These are phyloP conservation scores for Kockovaella imperatae DNA, from an alignment of 768 basidiomycete species.

Conservation along the genomic window DNA sequence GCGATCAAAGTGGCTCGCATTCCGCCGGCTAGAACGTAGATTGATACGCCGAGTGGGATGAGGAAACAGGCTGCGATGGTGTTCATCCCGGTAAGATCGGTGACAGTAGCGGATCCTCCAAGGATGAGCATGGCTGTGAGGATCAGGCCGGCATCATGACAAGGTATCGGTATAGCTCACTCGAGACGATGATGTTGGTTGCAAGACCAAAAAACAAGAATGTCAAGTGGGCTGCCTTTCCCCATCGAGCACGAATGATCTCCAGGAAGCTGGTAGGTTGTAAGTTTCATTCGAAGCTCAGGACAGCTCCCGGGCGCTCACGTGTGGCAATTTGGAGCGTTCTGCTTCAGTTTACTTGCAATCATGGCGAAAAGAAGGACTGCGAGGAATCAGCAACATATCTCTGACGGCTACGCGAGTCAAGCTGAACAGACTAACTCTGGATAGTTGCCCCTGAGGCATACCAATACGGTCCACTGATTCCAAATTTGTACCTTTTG, in stretches of 20 bases:
- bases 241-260: slow-evolving; percentile 69
- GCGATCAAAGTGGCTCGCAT: slow-evolving; percentile 43
- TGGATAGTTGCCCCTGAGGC: slow-evolving; percentile 82
- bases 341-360: slow-evolving; percentile 82
- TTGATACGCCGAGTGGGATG: slow-evolving; percentile 67
- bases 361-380: slow-evolving; percentile 86
- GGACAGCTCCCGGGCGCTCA: slow-evolving; percentile 8
- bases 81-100: slow-evolving; percentile 77
- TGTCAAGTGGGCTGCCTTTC: slow-evolving; percentile 63
- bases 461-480: slow-evolving; percentile 72
- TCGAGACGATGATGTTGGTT: slow-evolving; percentile 83
- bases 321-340: slow-evolving; percentile 57
- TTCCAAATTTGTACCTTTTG: slow-evolving; percentile 79
- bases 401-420: background rate
- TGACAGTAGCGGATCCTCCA: slow-evolving; percentile 71
- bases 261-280: slow-evolving; percentile 80
- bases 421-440: slow-evolving; percentile 11
- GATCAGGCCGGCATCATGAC: background rate
- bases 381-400: slow-evolving; percentile 26
- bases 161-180: slow-evolving; percentile 11
- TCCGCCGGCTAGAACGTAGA: slow-evolving; percentile 53
- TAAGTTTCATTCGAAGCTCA: slow-evolving; percentile 18
- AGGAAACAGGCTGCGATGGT: slow-evolving; percentile 87
- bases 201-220: slow-evolving; percentile 88
- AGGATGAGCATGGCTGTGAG: slow-evolving; percentile 42